Conservation (phyloP, 768 basidiomycete species). For the Auricularia sp. region DNA sequence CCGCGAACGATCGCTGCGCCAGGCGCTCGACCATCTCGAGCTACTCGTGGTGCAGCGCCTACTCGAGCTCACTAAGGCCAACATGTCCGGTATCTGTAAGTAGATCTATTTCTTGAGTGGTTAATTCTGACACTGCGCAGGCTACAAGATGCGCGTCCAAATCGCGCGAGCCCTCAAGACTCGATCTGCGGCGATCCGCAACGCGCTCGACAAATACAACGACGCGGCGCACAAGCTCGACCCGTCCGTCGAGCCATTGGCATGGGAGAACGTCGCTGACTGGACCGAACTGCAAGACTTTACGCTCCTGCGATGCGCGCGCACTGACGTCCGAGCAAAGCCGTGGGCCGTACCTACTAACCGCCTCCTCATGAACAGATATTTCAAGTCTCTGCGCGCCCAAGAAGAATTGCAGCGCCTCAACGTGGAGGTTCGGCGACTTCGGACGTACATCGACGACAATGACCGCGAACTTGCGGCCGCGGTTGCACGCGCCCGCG, state of each 20-base stretch:
- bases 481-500: not conserved
- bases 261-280: not conserved
- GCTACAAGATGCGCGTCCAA: conserved; percentile 22
- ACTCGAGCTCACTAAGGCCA: conserved; percentile 22
- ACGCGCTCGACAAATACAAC: conserved; percentile 5
- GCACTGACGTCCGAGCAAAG: not conserved
- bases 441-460: conserved; percentile 1
- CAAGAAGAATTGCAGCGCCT: conserved; percentile 3
- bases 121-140: conserved; percentile 10
- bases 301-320: not conserved
- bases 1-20: conserved; percentile 10
- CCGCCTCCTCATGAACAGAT: not conserved
- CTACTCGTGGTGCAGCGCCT: conserved; percentile 21
- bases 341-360: conserved; percentile 3
- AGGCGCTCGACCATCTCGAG: conserved; percentile 21
- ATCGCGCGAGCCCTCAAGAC: conserved; percentile 23
- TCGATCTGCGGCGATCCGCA: conserved; percentile 10
- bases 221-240: not conserved
- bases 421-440: conserved; percentile 2
- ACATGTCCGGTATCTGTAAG: conserved; percentile 17
- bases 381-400: conserved; percentile 2
- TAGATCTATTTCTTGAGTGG: not conserved
- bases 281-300: conserved; percentile 5
- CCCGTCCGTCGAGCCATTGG: not conserved
- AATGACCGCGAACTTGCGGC: conserved; percentile 7